Evolutionary conservation across 2,329 filamentous ascomycete species (phyloP).

Genomic region (Chrysosporium queenslandicum): DNA sequence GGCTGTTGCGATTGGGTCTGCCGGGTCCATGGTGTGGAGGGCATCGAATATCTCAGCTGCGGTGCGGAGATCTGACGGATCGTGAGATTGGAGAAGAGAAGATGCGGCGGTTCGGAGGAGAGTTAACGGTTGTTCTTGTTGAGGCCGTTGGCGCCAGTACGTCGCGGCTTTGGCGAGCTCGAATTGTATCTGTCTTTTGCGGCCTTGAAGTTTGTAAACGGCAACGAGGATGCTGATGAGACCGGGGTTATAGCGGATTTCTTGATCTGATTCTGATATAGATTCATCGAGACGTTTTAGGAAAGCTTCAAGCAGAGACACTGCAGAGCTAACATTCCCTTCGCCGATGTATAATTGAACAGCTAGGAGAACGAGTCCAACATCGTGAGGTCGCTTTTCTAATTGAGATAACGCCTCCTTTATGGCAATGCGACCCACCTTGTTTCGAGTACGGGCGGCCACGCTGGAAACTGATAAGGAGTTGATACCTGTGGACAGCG

Average conservation of each 20-base stretch:
- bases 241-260: constrained; percentile 73
- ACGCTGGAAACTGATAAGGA: constrained; percentile 57
- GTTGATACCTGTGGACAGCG: constrained; percentile 43
- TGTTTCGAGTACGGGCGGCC: constrained; percentile 59
- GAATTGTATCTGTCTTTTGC: constrained; percentile 58
- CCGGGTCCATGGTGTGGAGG: constrained; percentile 54
- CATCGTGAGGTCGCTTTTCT: constrained; percentile 64
- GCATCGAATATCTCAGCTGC: constrained; percentile 71
- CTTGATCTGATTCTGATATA: constrained; percentile 46
- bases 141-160: constrained; percentile 63
- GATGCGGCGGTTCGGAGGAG: constrained; percentile 74
- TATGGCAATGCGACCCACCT: constrained; percentile 56
- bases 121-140: constrained; percentile 47
- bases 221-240: constrained; percentile 70
- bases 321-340: constrained; percentile 62
- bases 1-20: constrained; percentile 61
- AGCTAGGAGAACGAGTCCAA: constrained; percentile 69
- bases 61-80: constrained; percentile 54
- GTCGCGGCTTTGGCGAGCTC: constrained; percentile 70
- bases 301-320: constrained; percentile 65
- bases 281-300: constrained; percentile 60
- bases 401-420: constrained; percentile 60
- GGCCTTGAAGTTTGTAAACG: constrained; percentile 66
- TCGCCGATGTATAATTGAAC: constrained; percentile 69
- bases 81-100: constrained; percentile 66